Conservation (phyloP, 1,139 yeast species). For the Taphrina confusa region DNA sequence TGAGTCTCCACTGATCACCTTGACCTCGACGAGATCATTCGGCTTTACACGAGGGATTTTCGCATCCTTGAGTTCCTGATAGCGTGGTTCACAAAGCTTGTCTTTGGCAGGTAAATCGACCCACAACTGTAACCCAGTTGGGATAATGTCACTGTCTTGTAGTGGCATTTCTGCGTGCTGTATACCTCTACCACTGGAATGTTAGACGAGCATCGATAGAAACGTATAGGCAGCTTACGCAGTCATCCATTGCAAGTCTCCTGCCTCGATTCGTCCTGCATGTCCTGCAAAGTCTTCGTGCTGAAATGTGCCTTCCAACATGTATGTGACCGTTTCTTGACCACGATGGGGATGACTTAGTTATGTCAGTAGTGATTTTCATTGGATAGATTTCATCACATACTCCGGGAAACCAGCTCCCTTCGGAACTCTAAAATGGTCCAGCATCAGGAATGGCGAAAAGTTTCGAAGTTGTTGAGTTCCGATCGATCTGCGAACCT, state of each 20-base stretch:
- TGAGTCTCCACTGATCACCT: constrained; percentile 74
- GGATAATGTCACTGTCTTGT: constrained; percentile 46
- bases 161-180: constrained; percentile 52
- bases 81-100: constrained; percentile 72
- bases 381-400: background rate
- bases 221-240: constrained; percentile 50
- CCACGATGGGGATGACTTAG: constrained; percentile 79
- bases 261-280: constrained; percentile 73
- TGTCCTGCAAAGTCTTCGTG: constrained; percentile 92
- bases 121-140: constrained; percentile 86
- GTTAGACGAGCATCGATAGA: background rate
- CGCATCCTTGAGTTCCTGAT: constrained; percentile 69
- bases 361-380: background rate
- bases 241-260: constrained; percentile 93
- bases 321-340: constrained; percentile 80
- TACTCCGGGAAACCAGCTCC: constrained; percentile 80
- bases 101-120: constrained; percentile 76
- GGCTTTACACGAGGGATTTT: constrained; percentile 75
- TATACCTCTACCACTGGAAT: constrained; percentile 66
- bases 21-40: constrained; percentile 64
- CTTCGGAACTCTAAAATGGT: constrained; percentile 65
- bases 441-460: constrained; percentile 81
- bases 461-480: constrained; percentile 65
- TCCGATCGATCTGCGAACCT: constrained; percentile 81
- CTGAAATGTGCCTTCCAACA: constrained; percentile 73